These are phyloP conservation scores for Tuber calosporum DNA, from an alignment of 495 filamentous ascomycete genomes.

Conservation along the genomic window DNA sequence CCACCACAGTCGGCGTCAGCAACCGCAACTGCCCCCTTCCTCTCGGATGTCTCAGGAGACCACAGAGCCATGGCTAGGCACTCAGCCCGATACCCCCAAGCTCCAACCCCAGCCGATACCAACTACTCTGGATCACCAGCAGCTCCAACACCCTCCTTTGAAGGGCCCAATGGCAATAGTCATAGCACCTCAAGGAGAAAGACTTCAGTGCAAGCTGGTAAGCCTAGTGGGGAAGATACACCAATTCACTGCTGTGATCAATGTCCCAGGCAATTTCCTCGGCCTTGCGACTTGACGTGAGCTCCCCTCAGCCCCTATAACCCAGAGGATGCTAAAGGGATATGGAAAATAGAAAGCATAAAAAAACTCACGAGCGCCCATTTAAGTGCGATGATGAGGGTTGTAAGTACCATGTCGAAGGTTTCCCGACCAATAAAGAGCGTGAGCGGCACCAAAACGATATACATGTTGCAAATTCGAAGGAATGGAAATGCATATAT, in stretches of 20 bases:
- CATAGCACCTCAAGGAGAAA: not conserved
- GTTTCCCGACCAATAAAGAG: constrained; percentile 97
- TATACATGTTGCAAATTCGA: constrained; percentile 74
- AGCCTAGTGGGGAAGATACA: constrained; percentile 8
- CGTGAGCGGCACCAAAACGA: constrained; percentile 91
- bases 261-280: constrained; percentile 43
- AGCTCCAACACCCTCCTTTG: not conserved
- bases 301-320: not conserved
- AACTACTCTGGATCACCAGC: not conserved
- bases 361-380: constrained; percentile 92
- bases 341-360: constrained; percentile 60
- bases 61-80: not conserved
- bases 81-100: not conserved
- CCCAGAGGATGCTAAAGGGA: not conserved
- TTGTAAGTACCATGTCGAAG: constrained; percentile 80
- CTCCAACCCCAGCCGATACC: constrained; percentile 14
- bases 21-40: not conserved
- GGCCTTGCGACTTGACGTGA: constrained; percentile 38
- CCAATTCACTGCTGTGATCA: constrained; percentile 6
- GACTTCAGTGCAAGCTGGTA: not conserved
- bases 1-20: not conserved
- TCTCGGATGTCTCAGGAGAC: not conserved
- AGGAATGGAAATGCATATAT: constrained; percentile 74
- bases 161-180: not conserved
- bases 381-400: constrained; percentile 76